Evolutionary conservation across 495 filamentous ascomycete species (phyloP).

Genomic region (Annulohypoxylon bovei): DNA sequence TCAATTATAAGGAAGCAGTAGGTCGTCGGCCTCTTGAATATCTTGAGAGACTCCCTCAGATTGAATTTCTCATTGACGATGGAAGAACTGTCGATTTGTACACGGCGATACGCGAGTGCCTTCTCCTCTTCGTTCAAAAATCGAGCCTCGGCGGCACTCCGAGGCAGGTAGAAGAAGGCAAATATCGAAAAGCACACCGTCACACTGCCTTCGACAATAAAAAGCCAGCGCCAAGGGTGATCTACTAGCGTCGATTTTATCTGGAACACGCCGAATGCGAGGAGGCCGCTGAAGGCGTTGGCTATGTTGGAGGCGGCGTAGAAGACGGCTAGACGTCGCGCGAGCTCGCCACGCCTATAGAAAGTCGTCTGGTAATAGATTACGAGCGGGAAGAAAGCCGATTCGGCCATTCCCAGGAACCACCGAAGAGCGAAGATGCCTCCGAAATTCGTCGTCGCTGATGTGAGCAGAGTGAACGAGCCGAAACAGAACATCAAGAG

Average conservation of each 20-base stretch:
- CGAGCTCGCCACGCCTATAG: conserved; percentile 80
- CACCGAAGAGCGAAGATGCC: conserved; percentile 73
- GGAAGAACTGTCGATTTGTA: conserved; percentile 77
- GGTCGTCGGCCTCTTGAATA: conserved; percentile 70
- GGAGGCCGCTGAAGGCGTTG: conserved; percentile 75
- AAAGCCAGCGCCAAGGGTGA: conserved; percentile 77
- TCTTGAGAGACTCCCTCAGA: conserved; percentile 68
- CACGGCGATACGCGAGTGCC: conserved; percentile 74
- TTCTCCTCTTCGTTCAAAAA: conserved; percentile 75
- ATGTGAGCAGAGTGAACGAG: conserved; percentile 62
- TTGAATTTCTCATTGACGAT: conserved; percentile 76
- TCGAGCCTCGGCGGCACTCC: conserved; percentile 66
- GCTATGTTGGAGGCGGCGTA: conserved; percentile 81
- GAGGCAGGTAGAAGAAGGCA: conserved; percentile 76
- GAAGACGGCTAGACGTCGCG: conserved; percentile 78
- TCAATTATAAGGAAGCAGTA: conserved; percentile 75
- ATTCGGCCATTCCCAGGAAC: conserved; percentile 77
- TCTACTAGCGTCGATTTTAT: conserved; percentile 59
- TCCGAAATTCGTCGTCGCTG: conserved; percentile 67
- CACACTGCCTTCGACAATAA: conserved; percentile 75
- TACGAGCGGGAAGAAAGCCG: conserved; percentile 77
- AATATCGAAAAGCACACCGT: conserved; percentile 73
- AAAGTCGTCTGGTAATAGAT: conserved; percentile 67
- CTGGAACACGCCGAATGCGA: conserved; percentile 81
- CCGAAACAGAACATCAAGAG: conserved; percentile 75